Conservation (phyloP, 2,329 filamentous ascomycete species). For the Fusarium irregulare region DNA sequence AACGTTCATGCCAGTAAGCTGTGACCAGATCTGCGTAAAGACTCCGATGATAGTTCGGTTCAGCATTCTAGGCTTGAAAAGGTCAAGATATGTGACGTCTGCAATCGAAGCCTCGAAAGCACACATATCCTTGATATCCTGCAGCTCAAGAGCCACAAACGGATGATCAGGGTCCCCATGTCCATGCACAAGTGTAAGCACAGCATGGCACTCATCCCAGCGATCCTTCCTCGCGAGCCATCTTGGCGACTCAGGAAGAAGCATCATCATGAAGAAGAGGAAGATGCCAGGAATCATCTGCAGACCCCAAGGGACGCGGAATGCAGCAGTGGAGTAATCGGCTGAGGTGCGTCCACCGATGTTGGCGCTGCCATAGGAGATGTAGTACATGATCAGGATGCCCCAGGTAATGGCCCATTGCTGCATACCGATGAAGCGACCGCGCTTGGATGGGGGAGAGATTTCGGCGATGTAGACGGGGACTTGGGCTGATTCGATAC, state of each 20-base stretch:
- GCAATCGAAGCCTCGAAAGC: conserved; percentile 78
- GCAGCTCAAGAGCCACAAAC: conserved; percentile 74
- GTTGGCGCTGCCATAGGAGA: conserved; percentile 73
- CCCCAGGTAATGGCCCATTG: conserved; percentile 80
- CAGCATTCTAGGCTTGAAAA: conserved; percentile 76
- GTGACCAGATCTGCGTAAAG: conserved; percentile 67
- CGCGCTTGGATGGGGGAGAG: conserved; percentile 65
- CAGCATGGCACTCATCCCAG: conserved; percentile 67
- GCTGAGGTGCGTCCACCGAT: conserved; percentile 56
- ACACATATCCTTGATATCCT: conserved; percentile 78
- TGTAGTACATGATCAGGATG: conserved; percentile 74
- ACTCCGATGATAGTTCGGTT: conserved; percentile 64
- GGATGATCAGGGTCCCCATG: conserved; percentile 72
- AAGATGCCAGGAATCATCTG: conserved; percentile 68
- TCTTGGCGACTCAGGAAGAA: conserved; percentile 65
- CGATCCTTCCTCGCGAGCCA: conserved; percentile 77
- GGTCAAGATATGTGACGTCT: conserved; percentile 76
- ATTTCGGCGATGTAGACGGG: conserved; percentile 78
- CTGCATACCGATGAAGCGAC: conserved; percentile 63
- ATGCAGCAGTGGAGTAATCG: conserved; percentile 66
- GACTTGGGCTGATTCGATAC: conserved; percentile 74
- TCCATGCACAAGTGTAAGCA: conserved; percentile 70
- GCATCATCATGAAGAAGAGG: conserved; percentile 69
- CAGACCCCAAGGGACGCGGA: conserved; percentile 71
- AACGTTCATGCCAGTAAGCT: conserved; percentile 67